phyloP scores from a whole-genome alignment of 352 stramenopile species.

The Thalassiosira hispida region DNA sequence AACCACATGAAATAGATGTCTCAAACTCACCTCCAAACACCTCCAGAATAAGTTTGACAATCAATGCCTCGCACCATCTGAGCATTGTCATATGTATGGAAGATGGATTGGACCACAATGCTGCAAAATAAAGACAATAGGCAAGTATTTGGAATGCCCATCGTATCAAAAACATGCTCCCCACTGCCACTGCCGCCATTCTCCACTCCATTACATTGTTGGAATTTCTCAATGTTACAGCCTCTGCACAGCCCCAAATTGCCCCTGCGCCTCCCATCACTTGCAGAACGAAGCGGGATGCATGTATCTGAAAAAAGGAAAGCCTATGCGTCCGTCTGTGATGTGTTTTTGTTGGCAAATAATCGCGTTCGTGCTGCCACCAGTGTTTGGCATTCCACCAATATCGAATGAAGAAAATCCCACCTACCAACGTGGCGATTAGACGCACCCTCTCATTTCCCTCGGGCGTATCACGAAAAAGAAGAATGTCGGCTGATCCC shows the following conservation, averaged over 20 bases:
- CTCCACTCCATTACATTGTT: constrained; percentile 22
- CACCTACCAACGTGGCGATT: neutral
- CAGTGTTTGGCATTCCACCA: constrained; percentile 40
- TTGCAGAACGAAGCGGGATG: constrained; percentile 38
- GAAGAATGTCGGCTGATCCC: constrained; percentile 27
- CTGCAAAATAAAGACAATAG: constrained; percentile 13
- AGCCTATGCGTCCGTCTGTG: constrained; percentile 27
- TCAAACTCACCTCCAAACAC: no score
- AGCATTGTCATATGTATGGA: constrained; percentile 12
- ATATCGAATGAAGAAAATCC: constrained; percentile 32
- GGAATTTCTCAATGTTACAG: constrained; percentile 20
- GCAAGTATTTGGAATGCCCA: constrained; percentile 33
- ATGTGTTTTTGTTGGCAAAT: constrained; percentile 21
- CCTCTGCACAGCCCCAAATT: constrained; percentile 43
- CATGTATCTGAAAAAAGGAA: constrained; percentile 34
- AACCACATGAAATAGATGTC: no score
- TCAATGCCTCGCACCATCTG: constrained; percentile 32
- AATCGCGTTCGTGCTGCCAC: constrained; percentile 28
- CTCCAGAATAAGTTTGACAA: constrained; percentile 40
- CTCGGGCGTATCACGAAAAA: neutral
- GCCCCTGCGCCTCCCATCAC: constrained; percentile 35
- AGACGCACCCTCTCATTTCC: constrained; percentile 22
- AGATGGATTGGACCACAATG: constrained; percentile 20
- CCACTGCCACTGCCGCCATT: constrained; percentile 6
- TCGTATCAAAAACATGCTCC: constrained; percentile 40